These are phyloP conservation scores for Chytriomyces hyalinus DNA, from an alignment of 192 early-diverging fungal species.

Conservation along the genomic window DNA sequence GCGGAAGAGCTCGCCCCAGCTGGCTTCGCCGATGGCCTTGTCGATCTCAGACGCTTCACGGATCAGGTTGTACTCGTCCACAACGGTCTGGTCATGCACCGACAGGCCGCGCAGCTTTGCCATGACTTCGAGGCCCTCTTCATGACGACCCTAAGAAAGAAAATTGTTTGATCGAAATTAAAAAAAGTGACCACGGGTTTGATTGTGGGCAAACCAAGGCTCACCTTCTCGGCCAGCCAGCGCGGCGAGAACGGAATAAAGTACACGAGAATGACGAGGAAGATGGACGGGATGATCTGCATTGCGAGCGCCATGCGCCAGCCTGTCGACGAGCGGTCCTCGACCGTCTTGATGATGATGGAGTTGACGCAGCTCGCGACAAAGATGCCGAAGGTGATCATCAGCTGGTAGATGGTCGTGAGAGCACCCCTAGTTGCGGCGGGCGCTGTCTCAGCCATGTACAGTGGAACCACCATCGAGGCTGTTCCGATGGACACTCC, in stretches of 20 bases:
- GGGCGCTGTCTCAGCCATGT: slow-evolving; percentile 80
- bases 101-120: slow-evolving; percentile 48
- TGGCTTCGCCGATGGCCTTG: slow-evolving; percentile 55
- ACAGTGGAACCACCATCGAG: slow-evolving; percentile 56
- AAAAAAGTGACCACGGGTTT: too few relatives aligned
- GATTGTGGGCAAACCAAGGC: too few relatives aligned
- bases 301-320: slow-evolving; percentile 87
- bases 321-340: slow-evolving; percentile 39
- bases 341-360: slow-evolving; percentile 49
- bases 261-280: slow-evolving; percentile 69
- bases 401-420: slow-evolving; percentile 81
- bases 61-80: slow-evolving; percentile 61
- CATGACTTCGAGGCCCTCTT: slow-evolving; percentile 48
- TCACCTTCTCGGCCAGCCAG: slow-evolving; percentile 56
- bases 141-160: slow-evolving; percentile 33
- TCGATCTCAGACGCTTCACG: slow-evolving; percentile 56
- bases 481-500: slow-evolving; percentile 80
- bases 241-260: slow-evolving; percentile 77
- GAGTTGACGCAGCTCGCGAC: slow-evolving; percentile 49
- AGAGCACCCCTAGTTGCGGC: slow-evolving; percentile 76
- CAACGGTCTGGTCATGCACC: slow-evolving; percentile 41
- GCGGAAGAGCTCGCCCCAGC: slow-evolving; percentile 43
- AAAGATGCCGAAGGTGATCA: slow-evolving; percentile 87
- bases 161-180: too few relatives aligned
- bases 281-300: slow-evolving; percentile 78